A percentile compares a stretch with the other conserved stretches of the same genome.
These are phyloP conservation scores for Chloris gayana DNA, from an alignment of 176 grass and related monocot species.

Conservation along the genomic window DNA sequence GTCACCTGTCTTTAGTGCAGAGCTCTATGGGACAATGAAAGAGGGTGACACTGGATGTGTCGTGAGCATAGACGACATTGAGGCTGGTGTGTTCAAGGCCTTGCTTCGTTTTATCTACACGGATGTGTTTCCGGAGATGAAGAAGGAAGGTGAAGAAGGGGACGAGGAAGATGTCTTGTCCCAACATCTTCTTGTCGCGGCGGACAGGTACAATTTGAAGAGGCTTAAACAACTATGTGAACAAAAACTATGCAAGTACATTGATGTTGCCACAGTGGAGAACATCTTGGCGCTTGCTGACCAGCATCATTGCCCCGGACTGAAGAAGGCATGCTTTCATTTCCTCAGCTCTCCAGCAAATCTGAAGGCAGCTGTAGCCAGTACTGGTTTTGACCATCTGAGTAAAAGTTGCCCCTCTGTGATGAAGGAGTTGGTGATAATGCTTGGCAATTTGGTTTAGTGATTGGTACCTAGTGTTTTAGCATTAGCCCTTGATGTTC, in stretches of 20 bases:
- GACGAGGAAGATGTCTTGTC: slow-evolving; percentile 10
- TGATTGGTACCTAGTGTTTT: too few relatives aligned
- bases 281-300: background rate
- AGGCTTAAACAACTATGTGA: slow-evolving; percentile 47
- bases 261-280: slow-evolving; percentile 22
- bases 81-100: slow-evolving; percentile 40
- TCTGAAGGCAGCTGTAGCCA: slow-evolving; percentile 13
- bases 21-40: slow-evolving; percentile 40
- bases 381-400: slow-evolving; percentile 19
- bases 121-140: slow-evolving; percentile 28
- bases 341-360: slow-evolving; percentile 20
- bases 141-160: slow-evolving; percentile 15
- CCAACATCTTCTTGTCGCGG: slow-evolving; percentile 43
- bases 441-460: too few relatives aligned
- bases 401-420: background rate
- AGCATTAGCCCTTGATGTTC: too few relatives aligned
- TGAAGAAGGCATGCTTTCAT: background rate
- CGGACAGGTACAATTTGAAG: slow-evolving; percentile 42
- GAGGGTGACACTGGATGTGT: slow-evolving; percentile 27
- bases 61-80: slow-evolving; percentile 45
- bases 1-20: background rate
- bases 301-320: too few relatives aligned
- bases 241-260: slow-evolving; percentile 24
- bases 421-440: slow-evolving; percentile 27
- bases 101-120: slow-evolving; percentile 43